Evolutionary conservation across 768 basidiomycete genomes (phyloP), one percentile per base, ranked within the genome.

Genomic region (Rhodosporidiobolus sp.): DNA sequence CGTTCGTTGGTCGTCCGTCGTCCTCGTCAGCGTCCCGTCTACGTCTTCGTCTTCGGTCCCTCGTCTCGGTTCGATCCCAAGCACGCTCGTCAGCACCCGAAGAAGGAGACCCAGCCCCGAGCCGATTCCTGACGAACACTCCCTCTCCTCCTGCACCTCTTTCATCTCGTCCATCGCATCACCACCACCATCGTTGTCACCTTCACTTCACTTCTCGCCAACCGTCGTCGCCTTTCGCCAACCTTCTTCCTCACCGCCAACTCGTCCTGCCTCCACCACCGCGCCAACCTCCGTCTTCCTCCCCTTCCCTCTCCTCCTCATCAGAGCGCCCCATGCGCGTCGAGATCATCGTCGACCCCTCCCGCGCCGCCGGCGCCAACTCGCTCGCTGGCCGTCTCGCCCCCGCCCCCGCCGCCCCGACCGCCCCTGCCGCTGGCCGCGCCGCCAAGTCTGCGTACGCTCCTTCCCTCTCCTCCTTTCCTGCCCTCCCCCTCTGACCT

Each of bases 291-390:
- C 32, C 19, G 28, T 24, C 38, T 26, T 46, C 56, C 55, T 34
- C 30, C 50, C 56, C 34, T 38, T 53, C 48, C 56, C 38, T 49
- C 28, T 54, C 22, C 20, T 55, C 22, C 26, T 46, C 54, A 59
- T 70, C 81, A 98, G 95, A 91, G 86, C 91, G 91, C 77, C 91
- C 92, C 32, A 96, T 98, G 94, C 95, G 94, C 86, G 94, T 98
- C 74, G 95, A 99, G 85, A 92, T 98, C 76, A 88, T 98, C 56
- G 86, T 95, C 80, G 92, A 95, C 83, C 92, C 92, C 20, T 85
- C 88, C 56, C 80, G 81, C 61, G 85, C 86, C 54, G 85, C 87
- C 11, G 82, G 86, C 19, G 81, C 84, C 17, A 84, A 84, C 28
- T 85, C 90, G 9, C 85, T 99, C 74, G 87, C 87, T 26, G 87